Evolutionary conservation across 2,329 filamentous ascomycete species (phyloP), one percentile per base, ranked within the genome.

Genomic region (Dactylellina drechsleri): DNA sequence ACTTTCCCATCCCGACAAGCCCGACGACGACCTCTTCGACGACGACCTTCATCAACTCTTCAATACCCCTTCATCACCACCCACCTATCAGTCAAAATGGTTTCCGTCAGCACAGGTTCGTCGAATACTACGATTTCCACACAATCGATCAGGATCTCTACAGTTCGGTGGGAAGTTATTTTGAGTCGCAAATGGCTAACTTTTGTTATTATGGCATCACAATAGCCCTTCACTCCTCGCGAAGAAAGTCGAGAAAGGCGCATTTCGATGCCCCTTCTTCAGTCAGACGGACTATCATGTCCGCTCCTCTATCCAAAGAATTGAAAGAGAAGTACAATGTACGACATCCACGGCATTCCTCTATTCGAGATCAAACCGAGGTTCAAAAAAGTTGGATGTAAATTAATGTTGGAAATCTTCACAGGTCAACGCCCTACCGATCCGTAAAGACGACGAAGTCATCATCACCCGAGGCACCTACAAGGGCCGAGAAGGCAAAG

Each of bases 311-410:
- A 81, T 91, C 88, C 87, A 96, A 97, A 89, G 95, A 99, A 87
- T 90, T 99, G 84, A 91, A 93, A 83, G 93, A 97, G 86, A 95
- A 99, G 90, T 92, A 99, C 91, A 96, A 96, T 85, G 95, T 97
- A 88, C 80, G 91, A 83, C 68, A 20, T 12, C 13, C n/a, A 16
- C 16, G 15, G 58, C 16, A 15, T 12, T 26, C 6, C 40, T 18
- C 26, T 8, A 52, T 52, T 52, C 2, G 20, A 50, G 13, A 20
- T 50, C 2, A 18, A 43, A 12, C 23, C 40, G 3, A 41, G 10
- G 26, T n/a, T 59, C n/a, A 2, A 62, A 54, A 18, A 13, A 15
- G 15, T n/a, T 16, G 15, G 16, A 53, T 60, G 18, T 74, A 60
- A 43, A 66, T 43, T 13, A 18, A 47, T n/a, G 43, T 18, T 54